Conservation (phyloP, 78 protist genomes). For the Chrysochromulina tobinii region DNA sequence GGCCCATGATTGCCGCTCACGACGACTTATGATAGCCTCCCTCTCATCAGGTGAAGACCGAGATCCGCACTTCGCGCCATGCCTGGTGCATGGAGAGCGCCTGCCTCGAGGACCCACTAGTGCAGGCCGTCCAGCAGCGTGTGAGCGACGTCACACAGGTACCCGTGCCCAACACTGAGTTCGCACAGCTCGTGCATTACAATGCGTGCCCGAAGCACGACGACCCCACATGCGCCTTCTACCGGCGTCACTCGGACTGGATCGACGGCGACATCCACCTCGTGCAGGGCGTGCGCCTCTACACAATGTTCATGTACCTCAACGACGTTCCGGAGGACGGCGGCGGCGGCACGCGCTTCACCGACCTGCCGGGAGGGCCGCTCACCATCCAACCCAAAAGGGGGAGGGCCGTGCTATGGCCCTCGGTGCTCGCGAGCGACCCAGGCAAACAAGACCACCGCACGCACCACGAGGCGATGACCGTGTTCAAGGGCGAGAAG, state of each 20-base stretch:
- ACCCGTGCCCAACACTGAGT: neutral
- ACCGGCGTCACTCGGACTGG: constrained; percentile 1
- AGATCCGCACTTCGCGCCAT: neutral
- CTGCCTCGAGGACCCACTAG: neutral
- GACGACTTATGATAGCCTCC: neutral
- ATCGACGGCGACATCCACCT: neutral
- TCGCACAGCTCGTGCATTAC: neutral
- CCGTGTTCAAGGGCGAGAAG: neutral
- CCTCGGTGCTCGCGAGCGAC: neutral
- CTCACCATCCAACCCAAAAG: neutral
- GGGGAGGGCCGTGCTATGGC: neutral
- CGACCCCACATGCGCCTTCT: neutral
- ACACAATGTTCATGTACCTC: constrained; percentile 4
- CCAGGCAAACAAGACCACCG: neutral
- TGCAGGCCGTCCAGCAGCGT: neutral
- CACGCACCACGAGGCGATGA: neutral
- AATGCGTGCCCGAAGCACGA: neutral
- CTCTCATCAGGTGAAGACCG: neutral
- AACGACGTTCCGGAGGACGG: constrained; percentile 8
- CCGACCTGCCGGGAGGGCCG: neutral
- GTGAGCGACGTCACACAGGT: neutral
- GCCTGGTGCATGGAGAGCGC: neutral
- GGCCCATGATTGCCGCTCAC: neutral
- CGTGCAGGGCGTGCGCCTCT: neutral
- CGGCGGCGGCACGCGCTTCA: neutral